These are phyloP conservation scores for Penicillium hesseltinei DNA, from an alignment of 2,329 filamentous ascomycete species.

Conservation along the genomic window DNA sequence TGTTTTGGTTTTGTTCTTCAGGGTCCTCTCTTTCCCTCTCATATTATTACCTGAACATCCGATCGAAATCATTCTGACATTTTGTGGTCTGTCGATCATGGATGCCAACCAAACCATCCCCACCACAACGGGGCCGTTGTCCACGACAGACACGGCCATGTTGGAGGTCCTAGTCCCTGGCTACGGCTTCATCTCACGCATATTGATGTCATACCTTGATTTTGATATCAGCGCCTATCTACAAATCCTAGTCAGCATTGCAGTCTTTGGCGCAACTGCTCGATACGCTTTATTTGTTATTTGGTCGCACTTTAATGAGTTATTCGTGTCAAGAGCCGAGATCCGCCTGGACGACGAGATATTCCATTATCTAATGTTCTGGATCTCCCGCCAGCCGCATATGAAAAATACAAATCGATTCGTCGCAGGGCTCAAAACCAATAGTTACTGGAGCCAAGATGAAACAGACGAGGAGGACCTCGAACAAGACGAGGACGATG, in stretches of 20 bases:
- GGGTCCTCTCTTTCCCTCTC: background rate
- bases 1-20: background rate
- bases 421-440: slow-evolving; percentile 63
- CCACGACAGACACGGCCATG: slow-evolving; percentile 27
- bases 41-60: background rate
- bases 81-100: slow-evolving; percentile 12
- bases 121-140: slow-evolving; percentile 10
- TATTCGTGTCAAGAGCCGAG: slow-evolving; percentile 65
- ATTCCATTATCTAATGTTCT: slow-evolving; percentile 70
- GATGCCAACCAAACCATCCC: slow-evolving; percentile 16
- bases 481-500: slow-evolving; percentile 25
- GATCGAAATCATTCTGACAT: background rate
- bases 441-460: slow-evolving; percentile 27
- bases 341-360: slow-evolving; percentile 69
- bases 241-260: slow-evolving; percentile 54
- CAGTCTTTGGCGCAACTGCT: slow-evolving; percentile 52
- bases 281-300: slow-evolving; percentile 53
- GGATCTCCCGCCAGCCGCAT: slow-evolving; percentile 64
- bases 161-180: slow-evolving; percentile 67
- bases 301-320: slow-evolving; percentile 49
- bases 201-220: slow-evolving; percentile 56
- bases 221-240: slow-evolving; percentile 64
- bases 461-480: slow-evolving; percentile 24
- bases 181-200: slow-evolving; percentile 57
- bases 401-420: slow-evolving; percentile 60